These are phyloP conservation scores for Microbotryum silenes-acaulis DNA, from an alignment of 1,284 basidiomycete species.

Conservation along the genomic window DNA sequence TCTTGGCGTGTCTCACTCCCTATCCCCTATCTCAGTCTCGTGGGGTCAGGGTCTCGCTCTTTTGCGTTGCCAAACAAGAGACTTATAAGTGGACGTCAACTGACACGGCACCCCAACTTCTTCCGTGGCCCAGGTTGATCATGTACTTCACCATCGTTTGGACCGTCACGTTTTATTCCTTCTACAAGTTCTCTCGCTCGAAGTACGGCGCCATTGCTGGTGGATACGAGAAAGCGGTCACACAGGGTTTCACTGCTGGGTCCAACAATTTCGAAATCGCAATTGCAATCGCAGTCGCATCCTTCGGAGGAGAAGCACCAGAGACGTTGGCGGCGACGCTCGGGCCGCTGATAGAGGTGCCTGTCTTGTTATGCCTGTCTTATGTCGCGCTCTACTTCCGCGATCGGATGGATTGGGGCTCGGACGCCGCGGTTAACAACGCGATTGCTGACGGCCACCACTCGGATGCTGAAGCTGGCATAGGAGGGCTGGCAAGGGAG, in stretches of 20 bases:
- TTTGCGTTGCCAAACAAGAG: no score
- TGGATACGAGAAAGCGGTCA: conserved; percentile 61
- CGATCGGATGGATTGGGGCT: no score
- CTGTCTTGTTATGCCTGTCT: conserved; percentile 62
- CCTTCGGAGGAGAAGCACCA: conserved; percentile 64
- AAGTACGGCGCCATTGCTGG: conserved; percentile 38
- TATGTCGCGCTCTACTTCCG: conserved; percentile 40
- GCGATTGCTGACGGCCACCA: no score
- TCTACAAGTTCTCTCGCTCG: conserved; percentile 48
- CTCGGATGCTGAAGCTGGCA: no score
- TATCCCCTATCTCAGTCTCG: no score
- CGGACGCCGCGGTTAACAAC: no score
- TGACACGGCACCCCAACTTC: not conserved
- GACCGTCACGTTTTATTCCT: conserved; percentile 53
- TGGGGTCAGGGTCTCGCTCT: no score
- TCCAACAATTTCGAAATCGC: conserved; percentile 55
- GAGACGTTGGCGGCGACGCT: conserved; percentile 71
- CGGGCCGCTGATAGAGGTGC: conserved; percentile 66
- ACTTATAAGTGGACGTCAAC: no score
- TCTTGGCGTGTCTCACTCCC: not conserved
- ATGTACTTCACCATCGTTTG: conserved; percentile 72
- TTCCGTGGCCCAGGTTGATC: conserved; percentile 7
- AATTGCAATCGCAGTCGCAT: conserved; percentile 71
- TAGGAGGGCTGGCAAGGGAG: no score
- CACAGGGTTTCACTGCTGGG: conserved; percentile 47